A percentile compares a stretch with the other conserved stretches of the same genome.
These are phyloP conservation scores for Candida boleticola DNA, from an alignment of 805 yeast species.

Conservation along the genomic window DNA sequence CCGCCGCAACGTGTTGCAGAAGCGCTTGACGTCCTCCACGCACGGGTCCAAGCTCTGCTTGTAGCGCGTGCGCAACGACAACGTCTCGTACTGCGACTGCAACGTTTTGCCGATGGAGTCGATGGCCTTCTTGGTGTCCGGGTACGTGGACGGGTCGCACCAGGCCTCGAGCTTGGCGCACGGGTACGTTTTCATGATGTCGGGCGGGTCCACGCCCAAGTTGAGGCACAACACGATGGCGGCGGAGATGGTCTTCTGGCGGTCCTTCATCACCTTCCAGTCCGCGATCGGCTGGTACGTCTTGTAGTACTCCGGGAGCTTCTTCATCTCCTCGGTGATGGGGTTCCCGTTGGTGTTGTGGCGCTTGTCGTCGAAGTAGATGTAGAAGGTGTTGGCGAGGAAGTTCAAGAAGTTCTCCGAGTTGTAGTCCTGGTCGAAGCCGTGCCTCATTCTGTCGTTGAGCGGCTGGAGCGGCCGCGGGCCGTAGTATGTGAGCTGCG, in stretches of 20 bases:
- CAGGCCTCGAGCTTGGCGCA: constrained; percentile 91
- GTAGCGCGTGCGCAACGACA: constrained; percentile 82
- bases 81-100: constrained; percentile 85
- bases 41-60: constrained; percentile 92
- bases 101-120: constrained; percentile 87
- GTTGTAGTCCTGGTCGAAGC: constrained; percentile 61
- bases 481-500: constrained; percentile 19
- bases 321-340: constrained; percentile 51
- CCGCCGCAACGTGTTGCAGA: constrained; percentile 83
- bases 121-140: constrained; percentile 86
- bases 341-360: constrained; percentile 91
- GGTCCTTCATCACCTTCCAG: constrained; percentile 88
- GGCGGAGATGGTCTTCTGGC: constrained; percentile 91
- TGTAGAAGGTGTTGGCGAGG: constrained; percentile 67
- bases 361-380: constrained; percentile 88
- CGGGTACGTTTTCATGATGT: constrained; percentile 87
- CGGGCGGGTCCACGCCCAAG: constrained; percentile 97
- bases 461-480: constrained; percentile 44
- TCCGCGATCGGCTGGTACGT: constrained; percentile 74
- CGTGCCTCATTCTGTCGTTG: constrained; percentile 60
- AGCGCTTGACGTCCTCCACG: constrained; percentile 90
- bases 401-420: constrained; percentile 54
- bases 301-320: constrained; percentile 34
- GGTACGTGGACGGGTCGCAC: constrained; percentile 80
- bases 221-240: constrained; percentile 89